Conservation (phyloP, 495 filamentous ascomycete species). For the Letharia columbiana region DNA sequence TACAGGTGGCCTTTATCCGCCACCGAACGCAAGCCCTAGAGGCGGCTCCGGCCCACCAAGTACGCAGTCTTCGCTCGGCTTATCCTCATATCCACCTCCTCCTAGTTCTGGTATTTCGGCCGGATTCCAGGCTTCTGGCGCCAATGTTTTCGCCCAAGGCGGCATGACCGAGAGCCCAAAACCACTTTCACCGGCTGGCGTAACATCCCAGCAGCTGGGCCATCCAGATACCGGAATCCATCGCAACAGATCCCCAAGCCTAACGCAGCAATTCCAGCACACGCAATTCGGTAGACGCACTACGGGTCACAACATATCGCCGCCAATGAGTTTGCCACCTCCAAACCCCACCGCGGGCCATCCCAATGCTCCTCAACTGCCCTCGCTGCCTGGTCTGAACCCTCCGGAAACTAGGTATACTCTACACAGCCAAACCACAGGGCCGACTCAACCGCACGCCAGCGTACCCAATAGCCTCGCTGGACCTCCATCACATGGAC, state of each 20-base stretch:
- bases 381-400: conserved; percentile 43
- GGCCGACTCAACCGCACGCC: conserved; percentile 18
- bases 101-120: conserved; percentile 35
- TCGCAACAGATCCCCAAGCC: conserved; percentile 60
- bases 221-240: conserved; percentile 41
- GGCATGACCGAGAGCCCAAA: conserved; percentile 81
- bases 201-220: conserved; percentile 50
- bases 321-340: conserved; percentile 31
- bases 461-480: conserved; percentile 11
- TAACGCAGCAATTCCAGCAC: conserved; percentile 60
- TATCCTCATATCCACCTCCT: conserved; percentile 29
- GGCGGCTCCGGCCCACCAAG: conserved; percentile 41
- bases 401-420: conserved; percentile 41
- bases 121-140: conserved; percentile 17
- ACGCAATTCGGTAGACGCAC: conserved; percentile 51
- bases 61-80: conserved; percentile 44
- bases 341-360: conserved; percentile 21
- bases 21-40: conserved; percentile 38
- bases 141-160: conserved; percentile 52
- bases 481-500: conserved; percentile 15
- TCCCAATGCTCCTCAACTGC: conserved; percentile 41
- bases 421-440: conserved; percentile 31
- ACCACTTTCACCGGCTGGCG: conserved; percentile 67
- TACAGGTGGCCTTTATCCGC: conserved; percentile 53
- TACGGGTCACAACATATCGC: conserved; percentile 31